Conservation (phyloP, 345 rosid species). For the Ailanthus altissimus region DNA sequence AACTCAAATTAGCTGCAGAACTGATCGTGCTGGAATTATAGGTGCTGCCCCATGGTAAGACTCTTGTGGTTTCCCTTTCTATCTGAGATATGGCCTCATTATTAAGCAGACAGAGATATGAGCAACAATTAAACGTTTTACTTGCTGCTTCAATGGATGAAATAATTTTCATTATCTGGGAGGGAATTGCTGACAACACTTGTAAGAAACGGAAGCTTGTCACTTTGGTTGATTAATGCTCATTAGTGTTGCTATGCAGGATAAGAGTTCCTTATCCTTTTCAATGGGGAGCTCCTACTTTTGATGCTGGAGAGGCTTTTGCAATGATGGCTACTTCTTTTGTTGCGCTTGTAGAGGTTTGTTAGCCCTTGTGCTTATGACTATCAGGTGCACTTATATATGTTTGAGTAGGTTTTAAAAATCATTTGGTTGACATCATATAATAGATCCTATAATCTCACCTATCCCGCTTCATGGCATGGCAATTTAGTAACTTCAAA, state of each 20-base stretch:
- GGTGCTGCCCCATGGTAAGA: conserved; percentile 86
- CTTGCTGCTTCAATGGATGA: neutral
- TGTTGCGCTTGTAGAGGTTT: conserved; percentile 89
- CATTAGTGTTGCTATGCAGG: conserved; percentile 45
- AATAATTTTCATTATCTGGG: neutral
- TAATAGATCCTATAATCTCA: neutral
- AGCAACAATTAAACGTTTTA: neutral
- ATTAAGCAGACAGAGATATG: neutral
- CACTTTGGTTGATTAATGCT: conserved; percentile 4
- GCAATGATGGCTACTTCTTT: conserved; percentile 97
- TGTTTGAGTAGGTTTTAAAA: neutral
- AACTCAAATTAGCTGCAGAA: conserved; percentile 81
- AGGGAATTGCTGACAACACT: neutral
- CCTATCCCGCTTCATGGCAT: neutral
- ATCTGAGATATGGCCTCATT: neutral
- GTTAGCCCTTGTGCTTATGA: conserved; percentile 14
- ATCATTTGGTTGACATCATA: neutral
- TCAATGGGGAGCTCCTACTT: conserved; percentile 99
- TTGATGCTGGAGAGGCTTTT: conserved; percentile 94
- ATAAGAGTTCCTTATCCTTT: conserved; percentile 96
- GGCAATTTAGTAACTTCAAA: neutral
- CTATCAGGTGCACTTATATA: neutral
- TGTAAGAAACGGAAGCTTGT: conserved; percentile 11
- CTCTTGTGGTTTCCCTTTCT: conserved; percentile 7
- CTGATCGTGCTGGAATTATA: conserved; percentile 86